A percentile compares a stretch with the other conserved stretches of the same genome.
Evolutionary conservation across 768 basidiomycete genomes (phyloP).

Genomic region (Phylloporus scabripes): DNA sequence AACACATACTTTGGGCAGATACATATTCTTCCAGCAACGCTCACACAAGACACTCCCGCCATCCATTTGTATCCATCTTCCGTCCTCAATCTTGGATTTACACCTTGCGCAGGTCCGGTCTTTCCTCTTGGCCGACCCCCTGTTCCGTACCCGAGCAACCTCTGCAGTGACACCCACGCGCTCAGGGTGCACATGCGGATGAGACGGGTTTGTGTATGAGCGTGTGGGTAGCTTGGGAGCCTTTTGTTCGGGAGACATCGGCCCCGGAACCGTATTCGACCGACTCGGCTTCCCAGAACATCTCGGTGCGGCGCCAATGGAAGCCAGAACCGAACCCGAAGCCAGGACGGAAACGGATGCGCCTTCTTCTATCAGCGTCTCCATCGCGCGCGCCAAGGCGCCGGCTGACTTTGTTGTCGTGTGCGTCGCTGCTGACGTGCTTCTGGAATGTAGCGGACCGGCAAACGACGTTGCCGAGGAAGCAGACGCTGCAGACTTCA

Average conservation of each 20-base stretch:
- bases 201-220: conserved; percentile 45
- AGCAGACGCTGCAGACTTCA: conserved; percentile 17
- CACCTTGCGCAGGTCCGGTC: conserved; percentile 62
- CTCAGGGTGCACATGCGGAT: conserved; percentile 31
- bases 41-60: conserved; percentile 79
- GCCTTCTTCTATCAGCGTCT: conserved; percentile 44
- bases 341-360: conserved; percentile 32
- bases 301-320: conserved; percentile 22
- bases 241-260: conserved; percentile 40
- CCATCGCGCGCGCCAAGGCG: conserved; percentile 47
- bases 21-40: conserved; percentile 93
- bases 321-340: conserved; percentile 30
- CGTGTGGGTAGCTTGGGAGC: conserved; percentile 52
- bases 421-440: conserved; percentile 27
- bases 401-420: conserved; percentile 29
- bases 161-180: conserved; percentile 23
- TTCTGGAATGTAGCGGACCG: conserved; percentile 17
- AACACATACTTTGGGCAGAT: conserved; percentile 74
- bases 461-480: conserved; percentile 10
- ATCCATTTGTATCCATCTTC: conserved; percentile 77
- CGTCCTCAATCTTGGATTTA: conserved; percentile 63
- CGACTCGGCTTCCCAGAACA: conserved; percentile 32
- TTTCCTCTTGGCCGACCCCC: conserved; percentile 31
- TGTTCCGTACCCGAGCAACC: conserved; percentile 28
- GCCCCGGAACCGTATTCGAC: conserved; percentile 50